Evolutionary conservation across 2,329 filamentous ascomycete genomes (phyloP), one percentile per base, ranked within the genome.

Genomic region (Trichoderma guizhouense): DNA sequence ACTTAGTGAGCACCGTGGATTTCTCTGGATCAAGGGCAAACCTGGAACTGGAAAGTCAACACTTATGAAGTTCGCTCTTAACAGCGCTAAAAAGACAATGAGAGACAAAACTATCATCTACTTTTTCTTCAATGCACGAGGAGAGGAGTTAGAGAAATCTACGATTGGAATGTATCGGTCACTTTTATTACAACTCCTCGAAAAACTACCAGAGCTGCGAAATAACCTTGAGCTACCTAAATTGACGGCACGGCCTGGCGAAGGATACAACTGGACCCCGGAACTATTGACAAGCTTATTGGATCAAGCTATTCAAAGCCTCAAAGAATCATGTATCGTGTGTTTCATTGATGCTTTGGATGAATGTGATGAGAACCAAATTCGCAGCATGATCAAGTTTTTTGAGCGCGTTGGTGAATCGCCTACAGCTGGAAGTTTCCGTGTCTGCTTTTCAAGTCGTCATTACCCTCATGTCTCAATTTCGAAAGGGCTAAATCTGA

Each of bases 101-200:
- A 55, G 47, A 11, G 57, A 26, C 2, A 53, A 34, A 14, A 30
- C 55, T 1, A 73, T 84, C 2, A 71, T 85, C 1, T 83, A 81
- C 0, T 87, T 86, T 77, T 88, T 87, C 77, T 87, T 87, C 79
- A 84, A 86, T 65, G 84, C 85, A 0, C 77, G 84, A 68, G 85
- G 85, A 0, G 77, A 77, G 0, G 43, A 76, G 7, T 75, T 85
- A 8, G 84, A 88, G 72, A 85, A 81, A 72, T 82, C 85, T 0
- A 79, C 79, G 0, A 24, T 78, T 1, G 86, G 87, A 3, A 80
- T 89, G 75, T 87, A 87, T 74, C 82, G 85, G 7, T 85, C 85
- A 1, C 73, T 89, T 12, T 71, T 88, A 1, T 75, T 77, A 6
- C 85, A 88, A 70, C 76, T 88, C 15, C 21, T 72, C 2, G 0